A percentile compares a stretch with the other conserved stretches of the same genome.
These are phyloP conservation scores for Coniosporium apollinis DNA, from an alignment of 495 filamentous ascomycete genomes.

Conservation along the genomic window DNA sequence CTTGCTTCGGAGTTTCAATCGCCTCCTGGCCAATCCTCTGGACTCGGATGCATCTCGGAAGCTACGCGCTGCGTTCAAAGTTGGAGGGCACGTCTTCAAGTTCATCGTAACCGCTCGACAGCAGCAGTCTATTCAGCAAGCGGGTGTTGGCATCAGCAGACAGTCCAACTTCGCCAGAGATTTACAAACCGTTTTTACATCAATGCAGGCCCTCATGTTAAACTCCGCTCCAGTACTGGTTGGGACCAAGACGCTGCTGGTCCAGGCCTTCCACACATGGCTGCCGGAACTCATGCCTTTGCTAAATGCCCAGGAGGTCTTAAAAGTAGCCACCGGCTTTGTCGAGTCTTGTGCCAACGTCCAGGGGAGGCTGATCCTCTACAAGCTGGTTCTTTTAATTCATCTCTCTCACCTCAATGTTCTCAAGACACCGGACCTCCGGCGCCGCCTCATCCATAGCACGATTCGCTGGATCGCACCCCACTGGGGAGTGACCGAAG, in stretches of 20 bases:
- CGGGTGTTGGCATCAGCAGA: slow-evolving; percentile 67
- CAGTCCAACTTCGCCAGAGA: slow-evolving; percentile 67
- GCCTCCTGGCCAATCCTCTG: slow-evolving; percentile 60
- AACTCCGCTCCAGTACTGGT: slow-evolving; percentile 70
- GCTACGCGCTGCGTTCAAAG: slow-evolving; percentile 85
- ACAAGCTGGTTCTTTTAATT: slow-evolving; percentile 83
- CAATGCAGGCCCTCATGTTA: slow-evolving; percentile 74
- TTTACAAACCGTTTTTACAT: slow-evolving; percentile 72
- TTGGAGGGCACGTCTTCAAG: slow-evolving; percentile 78
- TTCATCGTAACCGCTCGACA: slow-evolving; percentile 85
- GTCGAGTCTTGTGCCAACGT: slow-evolving; percentile 79
- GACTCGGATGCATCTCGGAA: slow-evolving; percentile 68
- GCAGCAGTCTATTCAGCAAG: slow-evolving; percentile 78
- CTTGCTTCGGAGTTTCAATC: slow-evolving; percentile 68
- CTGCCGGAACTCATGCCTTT: slow-evolving; percentile 69
- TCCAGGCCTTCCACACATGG: slow-evolving; percentile 96
- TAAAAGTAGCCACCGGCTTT: slow-evolving; percentile 82
- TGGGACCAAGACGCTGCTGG: slow-evolving; percentile 84
- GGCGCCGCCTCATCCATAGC: slow-evolving; percentile 55
- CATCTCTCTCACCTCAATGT: slow-evolving; percentile 67
- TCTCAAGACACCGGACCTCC: slow-evolving; percentile 60
- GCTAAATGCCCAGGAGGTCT: slow-evolving; percentile 65
- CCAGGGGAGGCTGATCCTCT: slow-evolving; percentile 85
- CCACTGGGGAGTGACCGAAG: slow-evolving; percentile 68
- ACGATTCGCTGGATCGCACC: slow-evolving; percentile 84